Percentiles rank a stretch among this genome's conserved stretches.
Conservation (phyloP, 2,329 filamentous ascomycete genomes). For the Sporothrix globosa region DNA sequence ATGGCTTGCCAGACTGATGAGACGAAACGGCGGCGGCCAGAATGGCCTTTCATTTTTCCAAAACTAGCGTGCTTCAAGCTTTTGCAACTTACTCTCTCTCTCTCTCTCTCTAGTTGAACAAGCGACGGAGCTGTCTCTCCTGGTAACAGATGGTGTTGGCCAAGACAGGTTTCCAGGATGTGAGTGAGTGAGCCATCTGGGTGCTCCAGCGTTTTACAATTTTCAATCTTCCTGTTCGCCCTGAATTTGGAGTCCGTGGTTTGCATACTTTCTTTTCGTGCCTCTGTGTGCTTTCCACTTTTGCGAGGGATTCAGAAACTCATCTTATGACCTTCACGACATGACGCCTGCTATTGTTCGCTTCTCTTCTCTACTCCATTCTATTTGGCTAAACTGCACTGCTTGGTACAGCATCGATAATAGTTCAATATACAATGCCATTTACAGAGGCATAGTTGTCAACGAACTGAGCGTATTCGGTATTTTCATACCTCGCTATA, state of each 20-base stretch:
- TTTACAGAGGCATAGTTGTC: neutral
- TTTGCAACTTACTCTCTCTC: neutral
- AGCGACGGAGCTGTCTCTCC: too few relatives aligned
- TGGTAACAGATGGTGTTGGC: conserved; percentile 5
- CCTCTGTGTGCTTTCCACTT: neutral
- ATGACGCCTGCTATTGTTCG: neutral
- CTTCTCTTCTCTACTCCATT: conserved; percentile 2
- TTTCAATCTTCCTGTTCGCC: neutral
- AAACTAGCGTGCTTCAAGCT: neutral
- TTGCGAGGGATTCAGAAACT: neutral
- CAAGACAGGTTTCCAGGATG: neutral
- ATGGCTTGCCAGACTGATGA: conserved; percentile 21
- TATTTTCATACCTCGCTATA: neutral
- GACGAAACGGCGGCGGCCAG: conserved; percentile 13
- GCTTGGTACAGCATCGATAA: neutral
- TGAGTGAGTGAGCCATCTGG: neutral
- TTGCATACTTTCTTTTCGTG: too few relatives aligned
- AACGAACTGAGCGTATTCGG: neutral
- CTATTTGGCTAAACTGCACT: too few relatives aligned
- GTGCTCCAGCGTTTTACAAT: neutral
- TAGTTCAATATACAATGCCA: neutral
- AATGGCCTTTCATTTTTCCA: conserved; percentile 5
- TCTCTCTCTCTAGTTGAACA: neutral
- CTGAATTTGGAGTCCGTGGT: too few relatives aligned
- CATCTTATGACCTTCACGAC: neutral